A percentile compares a stretch with the other conserved stretches of the same genome.
These are phyloP conservation scores for Coniochaeta sp. DNA, from an alignment of 2,329 filamentous ascomycete genomes.

Conservation along the genomic window DNA sequence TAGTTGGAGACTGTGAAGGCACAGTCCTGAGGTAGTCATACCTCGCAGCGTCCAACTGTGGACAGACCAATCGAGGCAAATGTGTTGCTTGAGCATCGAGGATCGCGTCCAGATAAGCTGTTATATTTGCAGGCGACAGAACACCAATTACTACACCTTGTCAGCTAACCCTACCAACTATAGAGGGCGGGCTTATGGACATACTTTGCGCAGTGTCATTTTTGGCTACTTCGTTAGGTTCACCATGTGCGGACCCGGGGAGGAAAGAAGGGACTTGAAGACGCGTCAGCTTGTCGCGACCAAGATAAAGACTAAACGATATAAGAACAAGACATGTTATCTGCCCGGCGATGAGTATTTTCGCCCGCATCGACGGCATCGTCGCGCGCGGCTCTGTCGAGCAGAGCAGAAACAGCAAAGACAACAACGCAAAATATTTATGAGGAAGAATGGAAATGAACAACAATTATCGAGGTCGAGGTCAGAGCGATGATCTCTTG, in stretches of 20 bases:
- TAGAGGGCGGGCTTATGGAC: too few relatives aligned
- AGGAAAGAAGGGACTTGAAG: neutral
- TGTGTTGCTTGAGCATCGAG: slow-evolving; percentile 3
- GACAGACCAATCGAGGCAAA: slow-evolving; percentile 9
- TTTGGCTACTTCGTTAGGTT: neutral
- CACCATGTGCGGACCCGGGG: neutral
- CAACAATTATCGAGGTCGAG: neutral
- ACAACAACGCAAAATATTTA: neutral
- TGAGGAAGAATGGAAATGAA: neutral
- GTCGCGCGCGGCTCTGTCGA: neutral
- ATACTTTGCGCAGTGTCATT: neutral
- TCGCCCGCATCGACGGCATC: slow-evolving; percentile 1
- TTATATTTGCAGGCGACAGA: neutral
- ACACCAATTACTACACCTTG: neutral
- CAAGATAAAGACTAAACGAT: neutral
- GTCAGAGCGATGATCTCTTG: neutral
- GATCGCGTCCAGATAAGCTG: slow-evolving; percentile 8
- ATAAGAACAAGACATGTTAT: slow-evolving; percentile 5
- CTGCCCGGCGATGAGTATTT: slow-evolving; percentile 4
- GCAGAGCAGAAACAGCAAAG: neutral
- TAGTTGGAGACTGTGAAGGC: neutral
- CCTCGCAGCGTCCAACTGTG: neutral
- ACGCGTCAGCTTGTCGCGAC: neutral
- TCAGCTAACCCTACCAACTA: too few relatives aligned
- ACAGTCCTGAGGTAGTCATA: slow-evolving; percentile 8